Conservation (phyloP, 148 eudicot genomes). For the Rhododendron ovatum region DNA sequence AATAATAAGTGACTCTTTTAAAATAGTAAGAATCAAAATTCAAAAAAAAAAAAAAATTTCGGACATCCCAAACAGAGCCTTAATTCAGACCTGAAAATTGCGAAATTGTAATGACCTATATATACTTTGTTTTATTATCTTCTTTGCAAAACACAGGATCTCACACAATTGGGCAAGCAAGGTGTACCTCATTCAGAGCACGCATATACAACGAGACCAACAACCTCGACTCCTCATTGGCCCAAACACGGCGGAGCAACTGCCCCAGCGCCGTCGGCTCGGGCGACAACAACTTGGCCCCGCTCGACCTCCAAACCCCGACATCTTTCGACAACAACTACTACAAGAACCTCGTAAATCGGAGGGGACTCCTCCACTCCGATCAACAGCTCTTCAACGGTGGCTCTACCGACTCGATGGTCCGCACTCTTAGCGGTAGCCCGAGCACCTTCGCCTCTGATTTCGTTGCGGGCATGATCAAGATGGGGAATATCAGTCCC, state of each 20-base stretch:
- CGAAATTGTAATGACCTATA: neutral
- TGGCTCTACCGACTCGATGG: slow-evolving; percentile 45
- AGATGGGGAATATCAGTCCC: slow-evolving; percentile 62
- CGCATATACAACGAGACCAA: slow-evolving; percentile 50
- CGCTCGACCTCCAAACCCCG: slow-evolving; percentile 46
- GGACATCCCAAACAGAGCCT: neutral
- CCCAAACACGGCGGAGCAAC: slow-evolving; percentile 17
- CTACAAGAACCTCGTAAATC: slow-evolving; percentile 32
- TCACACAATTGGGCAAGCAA: slow-evolving; percentile 62
- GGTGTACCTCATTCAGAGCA: slow-evolving; percentile 43
- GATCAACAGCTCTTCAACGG: slow-evolving; percentile 62
- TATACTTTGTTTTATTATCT: neutral
- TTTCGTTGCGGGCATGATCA: slow-evolving; percentile 46
- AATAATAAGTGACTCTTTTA: no score
- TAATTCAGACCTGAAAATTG: neutral
- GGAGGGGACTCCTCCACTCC: slow-evolving; percentile 49
- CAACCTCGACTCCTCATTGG: slow-evolving; percentile 44
- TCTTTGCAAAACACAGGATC: slow-evolving; percentile 23
- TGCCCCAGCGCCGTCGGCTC: slow-evolving; percentile 35
- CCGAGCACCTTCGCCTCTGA: slow-evolving; percentile 29
- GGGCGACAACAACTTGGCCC: slow-evolving; percentile 49
- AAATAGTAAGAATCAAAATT: no score
- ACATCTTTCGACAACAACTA: slow-evolving; percentile 40
- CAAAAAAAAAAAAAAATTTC: no score
- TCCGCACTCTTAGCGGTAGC: slow-evolving; percentile 22